Conservation (phyloP, 2,329 filamentous ascomycete genomes). For the Colletotrichum caudatum region DNA sequence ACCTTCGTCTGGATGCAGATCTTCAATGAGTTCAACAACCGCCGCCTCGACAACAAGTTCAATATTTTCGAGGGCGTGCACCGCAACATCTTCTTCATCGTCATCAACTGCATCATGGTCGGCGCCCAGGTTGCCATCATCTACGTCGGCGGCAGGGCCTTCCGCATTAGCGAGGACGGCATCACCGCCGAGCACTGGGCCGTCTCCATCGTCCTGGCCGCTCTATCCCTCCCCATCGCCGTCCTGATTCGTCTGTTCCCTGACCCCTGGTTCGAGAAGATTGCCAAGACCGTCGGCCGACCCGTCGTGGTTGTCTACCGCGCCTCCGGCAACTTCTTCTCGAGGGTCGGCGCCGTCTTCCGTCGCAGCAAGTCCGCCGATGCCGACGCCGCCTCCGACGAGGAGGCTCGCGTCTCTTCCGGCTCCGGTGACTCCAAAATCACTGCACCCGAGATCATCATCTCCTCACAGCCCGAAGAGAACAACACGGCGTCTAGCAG, state of each 20-base stretch:
- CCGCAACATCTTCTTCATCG: slow-evolving; percentile 68
- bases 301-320: slow-evolving; percentile 90
- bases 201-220: slow-evolving; percentile 62
- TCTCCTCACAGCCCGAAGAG: slow-evolving; percentile 32
- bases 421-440: slow-evolving; percentile 20
- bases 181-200: slow-evolving; percentile 67
- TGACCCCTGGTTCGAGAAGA: slow-evolving; percentile 78
- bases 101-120: slow-evolving; percentile 68
- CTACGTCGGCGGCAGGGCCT: slow-evolving; percentile 67
- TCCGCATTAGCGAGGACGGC: slow-evolving; percentile 55
- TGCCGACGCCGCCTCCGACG: slow-evolving; percentile 12
- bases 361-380: slow-evolving; percentile 26
- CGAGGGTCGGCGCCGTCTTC: slow-evolving; percentile 26
- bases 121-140: slow-evolving; percentile 69
- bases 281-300: slow-evolving; percentile 99
- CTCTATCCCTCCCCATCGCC: slow-evolving; percentile 63
- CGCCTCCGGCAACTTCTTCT: slow-evolving; percentile 46
- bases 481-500: neutral
- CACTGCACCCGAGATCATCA: slow-evolving; percentile 29
- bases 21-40: slow-evolving; percentile 77
- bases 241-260: slow-evolving; percentile 63
- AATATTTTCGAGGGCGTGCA: slow-evolving; percentile 71
- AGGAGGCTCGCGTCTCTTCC: slow-evolving; percentile 17
- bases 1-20: slow-evolving; percentile 80
- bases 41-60: slow-evolving; percentile 71